These are phyloP conservation scores for Coelastrella sp. DNA, from an alignment of 139 green algal species.

Conservation along the genomic window DNA sequence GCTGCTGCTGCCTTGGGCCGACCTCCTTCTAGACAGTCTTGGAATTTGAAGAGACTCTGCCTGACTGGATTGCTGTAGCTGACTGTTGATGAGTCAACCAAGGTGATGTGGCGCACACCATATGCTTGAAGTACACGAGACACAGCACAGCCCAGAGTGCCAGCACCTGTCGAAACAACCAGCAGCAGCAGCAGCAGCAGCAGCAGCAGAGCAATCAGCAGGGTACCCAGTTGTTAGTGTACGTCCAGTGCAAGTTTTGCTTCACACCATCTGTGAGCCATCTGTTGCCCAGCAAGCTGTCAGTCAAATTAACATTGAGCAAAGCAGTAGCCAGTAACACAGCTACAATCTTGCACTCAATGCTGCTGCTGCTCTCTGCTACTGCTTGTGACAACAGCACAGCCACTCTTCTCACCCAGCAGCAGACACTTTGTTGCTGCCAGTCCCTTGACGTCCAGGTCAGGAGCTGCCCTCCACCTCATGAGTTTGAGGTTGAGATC, in stretches of 20 bases:
- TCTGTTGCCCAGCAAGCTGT: no score
- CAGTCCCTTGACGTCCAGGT: conserved; percentile 80
- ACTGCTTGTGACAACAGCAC: no score
- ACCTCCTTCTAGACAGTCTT: conserved; percentile 92
- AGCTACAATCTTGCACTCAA: no score
- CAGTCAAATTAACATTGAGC: no score
- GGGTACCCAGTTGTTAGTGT: no score
- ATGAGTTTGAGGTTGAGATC: conserved; percentile 98
- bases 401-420: conserved; percentile 73
- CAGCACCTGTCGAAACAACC: conserved; percentile 69
- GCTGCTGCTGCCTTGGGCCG: conserved; percentile 84
- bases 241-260: not conserved
- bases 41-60: conserved; percentile 91
- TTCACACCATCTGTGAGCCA: no score
- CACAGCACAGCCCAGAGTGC: conserved; percentile 95
- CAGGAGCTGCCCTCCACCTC: conserved; percentile 91
- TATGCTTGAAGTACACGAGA: conserved; percentile 92
- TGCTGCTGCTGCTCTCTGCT: no score
- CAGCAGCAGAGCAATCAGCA: conserved; percentile 77
- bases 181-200: not conserved
- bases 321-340: no score
- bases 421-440: conserved; percentile 83
- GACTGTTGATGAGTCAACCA: conserved; percentile 88
- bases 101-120: conserved; percentile 89
- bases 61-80: conserved; percentile 93